These are phyloP conservation scores for Globisporangium orthogonon DNA, from an alignment of 352 stramenopile genomes.

Conservation along the genomic window DNA sequence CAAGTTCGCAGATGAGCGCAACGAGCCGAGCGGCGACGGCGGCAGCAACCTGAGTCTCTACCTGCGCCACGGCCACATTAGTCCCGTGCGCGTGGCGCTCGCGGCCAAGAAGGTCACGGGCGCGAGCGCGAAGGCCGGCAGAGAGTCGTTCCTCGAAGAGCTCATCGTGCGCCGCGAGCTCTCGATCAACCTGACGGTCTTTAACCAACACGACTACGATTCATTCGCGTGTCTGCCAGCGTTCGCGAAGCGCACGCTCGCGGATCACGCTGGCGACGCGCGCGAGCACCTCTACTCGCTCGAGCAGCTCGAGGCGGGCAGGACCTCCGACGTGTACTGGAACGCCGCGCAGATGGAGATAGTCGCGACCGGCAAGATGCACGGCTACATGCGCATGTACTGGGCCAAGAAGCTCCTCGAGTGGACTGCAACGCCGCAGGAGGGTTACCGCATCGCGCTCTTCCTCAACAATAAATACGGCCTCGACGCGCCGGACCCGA, in stretches of 20 bases:
- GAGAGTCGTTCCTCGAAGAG: slow-evolving; percentile 96
- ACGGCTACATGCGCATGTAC: slow-evolving; percentile 97
- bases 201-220: slow-evolving; percentile 92
- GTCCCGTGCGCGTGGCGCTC: slow-evolving; percentile 58
- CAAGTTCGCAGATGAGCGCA: slow-evolving; percentile 78
- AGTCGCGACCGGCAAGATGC: slow-evolving; percentile 90
- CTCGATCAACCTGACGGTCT: slow-evolving; percentile 96
- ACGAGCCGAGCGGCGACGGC: slow-evolving; percentile 92
- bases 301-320: slow-evolving; percentile 87
- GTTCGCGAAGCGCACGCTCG: slow-evolving; percentile 92
- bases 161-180: slow-evolving; percentile 95
- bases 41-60: slow-evolving; percentile 92
- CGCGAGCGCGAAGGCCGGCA: slow-evolving; percentile 51
- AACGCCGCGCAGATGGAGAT: slow-evolving; percentile 97
- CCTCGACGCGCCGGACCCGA: slow-evolving; percentile 95
- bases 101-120: slow-evolving; percentile 60
- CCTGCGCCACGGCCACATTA: slow-evolving; percentile 92
- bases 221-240: slow-evolving; percentile 78
- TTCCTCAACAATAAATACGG: slow-evolving; percentile 99
- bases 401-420: slow-evolving; percentile 99
- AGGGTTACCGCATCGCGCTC: slow-evolving; percentile 90
- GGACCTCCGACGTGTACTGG: slow-evolving; percentile 96
- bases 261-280: slow-evolving; percentile 82
- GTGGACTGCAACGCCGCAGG: slow-evolving; percentile 90
- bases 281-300: slow-evolving; percentile 90